phyloP scores from a whole-genome alignment of 176 grass and related monocot genomes.

The Eragrostis nindensis region DNA sequence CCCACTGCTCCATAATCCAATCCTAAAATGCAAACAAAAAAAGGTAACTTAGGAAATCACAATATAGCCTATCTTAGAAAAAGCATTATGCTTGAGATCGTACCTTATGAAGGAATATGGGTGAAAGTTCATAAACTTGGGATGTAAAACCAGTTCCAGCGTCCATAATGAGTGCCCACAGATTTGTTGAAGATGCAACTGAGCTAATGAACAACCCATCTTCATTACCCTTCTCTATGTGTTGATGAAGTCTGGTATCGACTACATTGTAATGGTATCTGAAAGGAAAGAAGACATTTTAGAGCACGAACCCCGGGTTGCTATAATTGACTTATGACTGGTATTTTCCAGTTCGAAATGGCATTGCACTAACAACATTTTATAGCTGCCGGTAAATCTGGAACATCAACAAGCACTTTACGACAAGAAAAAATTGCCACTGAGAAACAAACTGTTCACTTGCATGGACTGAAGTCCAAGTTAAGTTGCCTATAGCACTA shows the following conservation, averaged over 20 bases:
- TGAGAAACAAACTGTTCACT: not conserved
- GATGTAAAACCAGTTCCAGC: constrained; percentile 92
- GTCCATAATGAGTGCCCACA: constrained; percentile 99
- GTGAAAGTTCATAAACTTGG: constrained; percentile 95
- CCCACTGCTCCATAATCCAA: constrained; percentile 99
- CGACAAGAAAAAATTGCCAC: not conserved
- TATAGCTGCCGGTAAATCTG: constrained; percentile 26
- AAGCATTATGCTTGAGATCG: constrained; percentile 27
- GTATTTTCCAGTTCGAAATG: constrained; percentile 15
- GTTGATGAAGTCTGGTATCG: constrained; percentile 93
- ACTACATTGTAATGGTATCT: constrained; percentile 99
- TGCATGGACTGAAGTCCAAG: not conserved
- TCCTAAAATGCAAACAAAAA: constrained; percentile 62
- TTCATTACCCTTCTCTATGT: constrained; percentile 94
- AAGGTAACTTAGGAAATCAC: constrained; percentile 33
- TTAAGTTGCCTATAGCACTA: not conserved
- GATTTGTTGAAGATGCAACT: constrained; percentile 86
- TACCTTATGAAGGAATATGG: constrained; percentile 96
- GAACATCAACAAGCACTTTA: constrained; percentile 15
- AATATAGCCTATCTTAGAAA: not conserved
- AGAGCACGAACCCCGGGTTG: not conserved
- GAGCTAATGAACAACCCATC: constrained; percentile 97
- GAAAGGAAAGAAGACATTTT: constrained; percentile 16
- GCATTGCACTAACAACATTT: not conserved
- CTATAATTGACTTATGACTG: constrained; percentile 13